Percentiles rank a stretch among this genome's conserved stretches.
These are phyloP conservation scores for Penicillium robsamsonii DNA, from an alignment of 495 filamentous ascomycete genomes.

Conservation along the genomic window DNA sequence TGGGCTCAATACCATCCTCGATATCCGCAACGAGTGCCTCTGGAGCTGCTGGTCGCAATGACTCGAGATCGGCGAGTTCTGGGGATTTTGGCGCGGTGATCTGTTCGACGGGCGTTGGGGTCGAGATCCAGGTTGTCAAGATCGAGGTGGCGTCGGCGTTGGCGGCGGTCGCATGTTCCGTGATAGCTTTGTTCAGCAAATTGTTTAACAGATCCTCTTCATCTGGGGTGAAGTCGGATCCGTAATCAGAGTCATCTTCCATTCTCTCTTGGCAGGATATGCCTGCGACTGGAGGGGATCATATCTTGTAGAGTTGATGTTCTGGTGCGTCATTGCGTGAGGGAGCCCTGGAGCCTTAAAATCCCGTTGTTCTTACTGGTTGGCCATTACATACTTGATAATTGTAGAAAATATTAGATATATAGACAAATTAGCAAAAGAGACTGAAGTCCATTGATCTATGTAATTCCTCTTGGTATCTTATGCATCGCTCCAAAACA, in stretches of 20 bases:
- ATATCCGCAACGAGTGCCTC: slow-evolving; percentile 30
- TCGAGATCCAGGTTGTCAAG: slow-evolving; percentile 13
- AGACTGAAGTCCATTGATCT: slow-evolving; percentile 19
- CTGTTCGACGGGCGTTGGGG: slow-evolving; percentile 9
- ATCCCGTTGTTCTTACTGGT: slow-evolving; percentile 8
- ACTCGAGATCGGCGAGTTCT: slow-evolving; percentile 9
- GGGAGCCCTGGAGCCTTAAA: slow-evolving; percentile 1
- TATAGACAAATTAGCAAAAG: neutral
- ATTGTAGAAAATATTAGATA: neutral
- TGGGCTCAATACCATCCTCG: slow-evolving; percentile 36
- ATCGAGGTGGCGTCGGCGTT: slow-evolving; percentile 16
- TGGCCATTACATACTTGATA: neutral
- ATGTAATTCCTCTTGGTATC: slow-evolving; percentile 19
- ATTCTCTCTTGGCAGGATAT: slow-evolving; percentile 38
- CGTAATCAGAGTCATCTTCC: slow-evolving; percentile 55
- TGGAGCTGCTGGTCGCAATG: slow-evolving; percentile 13
- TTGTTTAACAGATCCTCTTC: slow-evolving; percentile 55
- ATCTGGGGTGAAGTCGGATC: slow-evolving; percentile 66
- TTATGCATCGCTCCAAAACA: slow-evolving; percentile 20
- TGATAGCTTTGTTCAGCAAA: slow-evolving; percentile 38
- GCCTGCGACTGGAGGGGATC: slow-evolving; percentile 30
- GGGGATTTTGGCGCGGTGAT: slow-evolving; percentile 12
- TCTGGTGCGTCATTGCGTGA: slow-evolving; percentile 6
- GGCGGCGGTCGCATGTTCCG: slow-evolving; percentile 27
- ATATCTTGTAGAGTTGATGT: slow-evolving; percentile 14